Base-by-base conservation (phyloP, 768 basidiomycete species). In the Kwoniella sp. region DNA sequence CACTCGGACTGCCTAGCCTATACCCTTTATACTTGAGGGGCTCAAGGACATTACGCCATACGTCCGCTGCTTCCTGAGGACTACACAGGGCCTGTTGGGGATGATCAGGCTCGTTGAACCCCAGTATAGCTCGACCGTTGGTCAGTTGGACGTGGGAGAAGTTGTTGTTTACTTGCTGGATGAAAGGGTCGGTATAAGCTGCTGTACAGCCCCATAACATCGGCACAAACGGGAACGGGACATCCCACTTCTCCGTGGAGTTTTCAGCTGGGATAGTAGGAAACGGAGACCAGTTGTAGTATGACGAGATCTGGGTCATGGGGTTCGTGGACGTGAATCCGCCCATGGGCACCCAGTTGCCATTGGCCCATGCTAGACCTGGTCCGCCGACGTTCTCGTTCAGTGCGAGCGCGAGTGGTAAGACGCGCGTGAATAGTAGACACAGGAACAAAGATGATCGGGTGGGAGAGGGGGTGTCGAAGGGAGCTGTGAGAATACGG, bases 41-140 rank as follows among this genome's bases (percentile, higher is more conserved):
- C 70, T 87, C 83, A 13, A 87, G 67, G 65, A 86, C 83, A 30
- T 79, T 77, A 61, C 81, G 83, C 87, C 87, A 88, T 56, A 86
- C 72, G 2, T 82, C 70, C 0, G 84, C 86, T 28, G 83, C 87
- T 61, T 85, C 75, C 52, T 82, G 64, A 2, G 86, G 82, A 1
- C 84, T 82, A 58, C 87, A 63, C 71, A 86, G 84, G 22, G 86
- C 84, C 70, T 87, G 87, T 9, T 82, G 83, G 2, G 63, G 38
- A 61, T 84, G 76, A 52, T 85, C 81, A 20, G 80, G 80, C 41
- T 73, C 71, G 29, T 73, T 73, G 41, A 73, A 73, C 9, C 58
- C 71, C 29, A 73, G 50, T 38, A 73, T 63, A 1, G 56, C 68
- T 28, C 53, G 55, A 4, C 65, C 53, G 23, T 58, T 20, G 4